These are phyloP conservation scores for Penicillium fuscoglaucum DNA, from an alignment of 2,329 filamentous ascomycete species.

Conservation along the genomic window DNA sequence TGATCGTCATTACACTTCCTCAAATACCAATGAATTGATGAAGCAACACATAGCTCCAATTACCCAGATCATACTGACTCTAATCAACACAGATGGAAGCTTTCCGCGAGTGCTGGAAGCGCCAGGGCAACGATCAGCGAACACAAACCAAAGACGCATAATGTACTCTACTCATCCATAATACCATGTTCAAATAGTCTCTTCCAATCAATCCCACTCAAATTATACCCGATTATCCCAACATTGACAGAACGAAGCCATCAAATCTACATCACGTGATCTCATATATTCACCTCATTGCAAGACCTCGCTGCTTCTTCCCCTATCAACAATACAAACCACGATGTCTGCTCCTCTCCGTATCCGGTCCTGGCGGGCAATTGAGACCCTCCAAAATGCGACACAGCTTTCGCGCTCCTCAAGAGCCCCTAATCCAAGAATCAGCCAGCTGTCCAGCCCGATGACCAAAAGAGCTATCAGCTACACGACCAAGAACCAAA, in stretches of 20 bases:
- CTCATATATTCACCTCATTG: not conserved
- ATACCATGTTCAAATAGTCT: conserved; percentile 1
- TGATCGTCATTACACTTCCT: not conserved
- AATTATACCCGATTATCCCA: not conserved
- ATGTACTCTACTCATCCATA: not conserved
- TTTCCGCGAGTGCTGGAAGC: conserved; percentile 90
- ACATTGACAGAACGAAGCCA: not conserved
- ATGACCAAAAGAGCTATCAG: conserved; percentile 17
- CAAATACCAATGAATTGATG: not conserved
- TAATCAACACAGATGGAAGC: conserved; percentile 69
- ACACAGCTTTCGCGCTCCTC: conserved; percentile 15
- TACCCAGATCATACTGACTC: not conserved
- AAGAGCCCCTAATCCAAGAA: conserved; percentile 4
- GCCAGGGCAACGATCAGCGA: conserved; percentile 79
- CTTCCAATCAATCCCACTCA: not conserved
- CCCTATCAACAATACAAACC: conserved; percentile 8
- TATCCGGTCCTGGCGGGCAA: conserved; percentile 21
- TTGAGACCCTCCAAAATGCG: conserved; percentile 21
- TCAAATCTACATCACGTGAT: conserved; percentile 27
- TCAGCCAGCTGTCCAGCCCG: conserved; percentile 9
- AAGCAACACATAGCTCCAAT: not conserved
- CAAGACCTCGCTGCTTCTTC: conserved; percentile 11
- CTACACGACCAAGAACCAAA: conserved; percentile 18
- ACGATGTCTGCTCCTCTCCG: conserved; percentile 28
- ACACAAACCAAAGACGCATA: conserved; percentile 72